Percentiles rank a stretch among this genome's conserved stretches.
phyloP scores from a whole-genome alignment of 225 moss, liverwort and hornwort species.

The Neckera pumila region DNA sequence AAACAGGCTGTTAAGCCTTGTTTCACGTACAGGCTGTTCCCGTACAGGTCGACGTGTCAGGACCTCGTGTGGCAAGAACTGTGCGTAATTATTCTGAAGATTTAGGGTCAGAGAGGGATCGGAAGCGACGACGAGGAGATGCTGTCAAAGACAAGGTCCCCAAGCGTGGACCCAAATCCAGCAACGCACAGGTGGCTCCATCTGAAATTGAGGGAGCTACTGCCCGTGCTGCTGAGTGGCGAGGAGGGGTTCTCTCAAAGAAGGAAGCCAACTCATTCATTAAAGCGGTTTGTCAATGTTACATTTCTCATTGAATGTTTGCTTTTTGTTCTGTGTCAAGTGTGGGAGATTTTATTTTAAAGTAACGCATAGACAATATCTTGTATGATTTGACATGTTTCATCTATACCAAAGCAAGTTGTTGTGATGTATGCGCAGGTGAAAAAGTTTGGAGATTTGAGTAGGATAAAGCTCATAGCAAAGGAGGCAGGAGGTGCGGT shows the following conservation, averaged over 20 bases:
- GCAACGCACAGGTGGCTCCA: conserved; percentile 25
- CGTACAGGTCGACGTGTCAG: conserved; percentile 46
- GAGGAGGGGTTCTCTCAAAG: conserved; percentile 73
- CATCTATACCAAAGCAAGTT: background rate
- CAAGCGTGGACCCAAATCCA: conserved; percentile 67
- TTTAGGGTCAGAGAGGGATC: conserved; percentile 49
- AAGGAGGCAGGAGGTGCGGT: conserved; percentile 87
- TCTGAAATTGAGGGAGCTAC: conserved; percentile 76
- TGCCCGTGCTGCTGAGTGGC: conserved; percentile 72
- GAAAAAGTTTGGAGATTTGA: conserved; percentile 83
- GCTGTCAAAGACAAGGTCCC: conserved; percentile 53
- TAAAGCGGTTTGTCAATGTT: conserved; percentile 63
- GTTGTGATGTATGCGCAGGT: conserved; percentile 40
- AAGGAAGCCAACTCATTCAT: conserved; percentile 86
- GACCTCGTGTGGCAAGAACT: conserved; percentile 75
- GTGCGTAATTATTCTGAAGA: conserved; percentile 87
- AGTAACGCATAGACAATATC: background rate
- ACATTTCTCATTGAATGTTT: background rate
- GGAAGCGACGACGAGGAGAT: conserved; percentile 71
- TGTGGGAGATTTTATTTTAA: background rate
- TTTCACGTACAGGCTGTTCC: conserved; percentile 34
- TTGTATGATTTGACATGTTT: background rate
- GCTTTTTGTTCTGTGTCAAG: background rate
- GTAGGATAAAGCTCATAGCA: conserved; percentile 66
- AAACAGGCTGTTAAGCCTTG: conserved; percentile 31